These are phyloP conservation scores for Hericium rajendrae DNA, from an alignment of 768 basidiomycete genomes.

Conservation along the genomic window DNA sequence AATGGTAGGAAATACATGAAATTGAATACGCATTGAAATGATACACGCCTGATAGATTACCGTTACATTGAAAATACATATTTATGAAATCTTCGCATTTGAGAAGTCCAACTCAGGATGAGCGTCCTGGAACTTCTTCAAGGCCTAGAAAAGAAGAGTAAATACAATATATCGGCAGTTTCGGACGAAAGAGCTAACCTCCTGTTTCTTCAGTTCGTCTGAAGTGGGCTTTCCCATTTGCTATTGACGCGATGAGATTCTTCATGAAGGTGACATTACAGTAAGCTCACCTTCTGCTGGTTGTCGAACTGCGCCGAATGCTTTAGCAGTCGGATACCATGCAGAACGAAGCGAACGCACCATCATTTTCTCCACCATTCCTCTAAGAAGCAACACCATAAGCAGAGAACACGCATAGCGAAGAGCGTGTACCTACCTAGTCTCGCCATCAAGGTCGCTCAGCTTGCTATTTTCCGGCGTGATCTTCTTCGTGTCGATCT, in stretches of 20 bases:
- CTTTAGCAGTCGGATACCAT: neutral
- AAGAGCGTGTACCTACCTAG: conserved; percentile 41
- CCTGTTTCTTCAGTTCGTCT: conserved; percentile 88
- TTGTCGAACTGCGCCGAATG: conserved; percentile 52
- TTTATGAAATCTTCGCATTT: conserved; percentile 76
- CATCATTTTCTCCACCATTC: conserved; percentile 99
- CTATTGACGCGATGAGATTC: conserved; percentile 27
- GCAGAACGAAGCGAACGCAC: conserved; percentile 36
- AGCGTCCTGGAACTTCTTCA: conserved; percentile 80
- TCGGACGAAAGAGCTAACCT: conserved; percentile 34
- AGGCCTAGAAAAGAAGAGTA: conserved; percentile 35
- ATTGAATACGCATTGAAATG: too few relatives aligned
- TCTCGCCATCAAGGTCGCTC: conserved; percentile 93
- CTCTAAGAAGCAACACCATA: conserved; percentile 34
- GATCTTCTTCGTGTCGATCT: conserved; percentile 94
- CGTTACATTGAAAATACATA: neutral
- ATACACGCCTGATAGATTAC: neutral
- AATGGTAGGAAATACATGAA: too few relatives aligned
- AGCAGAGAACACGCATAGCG: neutral
- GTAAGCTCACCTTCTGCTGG: conserved; percentile 53
- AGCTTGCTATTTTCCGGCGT: conserved; percentile 92
- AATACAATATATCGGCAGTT: too few relatives aligned
- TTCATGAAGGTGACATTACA: conserved; percentile 1
- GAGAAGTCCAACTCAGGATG: conserved; percentile 96
- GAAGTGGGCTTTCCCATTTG: conserved; percentile 96